Conservation (phyloP, 176 grass and related monocot species). For the Calamus simplicifolius region DNA sequence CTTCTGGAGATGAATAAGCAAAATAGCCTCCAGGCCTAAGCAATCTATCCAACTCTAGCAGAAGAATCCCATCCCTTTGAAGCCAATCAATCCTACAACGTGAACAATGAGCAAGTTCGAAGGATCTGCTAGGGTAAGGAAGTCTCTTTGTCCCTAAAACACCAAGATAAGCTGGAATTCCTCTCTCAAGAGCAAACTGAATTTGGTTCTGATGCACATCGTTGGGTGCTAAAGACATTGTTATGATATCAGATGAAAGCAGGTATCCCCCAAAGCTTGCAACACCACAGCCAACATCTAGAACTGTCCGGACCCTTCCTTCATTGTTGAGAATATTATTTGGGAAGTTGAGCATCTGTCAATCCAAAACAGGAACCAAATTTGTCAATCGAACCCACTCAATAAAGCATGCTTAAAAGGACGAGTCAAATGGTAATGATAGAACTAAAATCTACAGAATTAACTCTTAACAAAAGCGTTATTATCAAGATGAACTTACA, state of each 20-base stretch:
- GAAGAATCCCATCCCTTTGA: conserved; percentile 91
- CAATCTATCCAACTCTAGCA: conserved; percentile 89
- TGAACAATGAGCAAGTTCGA: conserved; percentile 97
- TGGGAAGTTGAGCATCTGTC: conserved; percentile 90
- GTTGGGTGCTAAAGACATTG: conserved; percentile 98
- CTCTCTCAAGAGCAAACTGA: conserved; percentile 98
- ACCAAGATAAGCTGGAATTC: conserved; percentile 95
- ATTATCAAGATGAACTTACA: conserved; percentile 36
- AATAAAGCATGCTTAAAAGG: neutral
- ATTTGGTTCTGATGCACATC: conserved; percentile 99
- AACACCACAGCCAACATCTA: conserved; percentile 97
- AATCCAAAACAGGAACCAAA: neutral
- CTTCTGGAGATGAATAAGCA: conserved; percentile 96
- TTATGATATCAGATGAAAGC: conserved; percentile 78
- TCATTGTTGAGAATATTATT: conserved; percentile 83
- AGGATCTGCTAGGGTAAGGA: conserved; percentile 91
- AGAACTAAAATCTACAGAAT: too few species aligned
- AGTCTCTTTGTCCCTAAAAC: conserved; percentile 95
- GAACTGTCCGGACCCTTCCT: conserved; percentile 79
- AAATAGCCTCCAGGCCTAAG: conserved; percentile 97
- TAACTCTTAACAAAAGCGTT: too few species aligned
- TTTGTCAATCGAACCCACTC: neutral
- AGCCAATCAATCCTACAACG: conserved; percentile 97
- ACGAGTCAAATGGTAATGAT: too few species aligned
- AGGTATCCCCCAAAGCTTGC: conserved; percentile 98